Conservation (phyloP, 1,284 basidiomycete species). For the Papiliotrema terrestris region DNA sequence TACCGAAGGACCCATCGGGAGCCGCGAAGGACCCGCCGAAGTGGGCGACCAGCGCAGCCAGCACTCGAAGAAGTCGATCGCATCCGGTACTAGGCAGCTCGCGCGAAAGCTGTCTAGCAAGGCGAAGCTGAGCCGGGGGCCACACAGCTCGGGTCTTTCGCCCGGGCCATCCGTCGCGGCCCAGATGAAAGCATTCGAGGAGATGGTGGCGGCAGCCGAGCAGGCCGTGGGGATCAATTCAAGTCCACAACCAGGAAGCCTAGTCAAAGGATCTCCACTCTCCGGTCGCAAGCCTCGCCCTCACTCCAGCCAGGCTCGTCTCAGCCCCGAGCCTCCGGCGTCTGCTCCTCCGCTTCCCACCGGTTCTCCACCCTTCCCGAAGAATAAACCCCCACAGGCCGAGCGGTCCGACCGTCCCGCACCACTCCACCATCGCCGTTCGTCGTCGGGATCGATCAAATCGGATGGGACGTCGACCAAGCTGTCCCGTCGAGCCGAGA, state of each 20-base stretch:
- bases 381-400: not conserved
- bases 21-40: too few relatives aligned
- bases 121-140: not conserved
- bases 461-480: slow-evolving; percentile 1
- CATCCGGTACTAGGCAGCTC: not conserved
- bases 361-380: too few relatives aligned
- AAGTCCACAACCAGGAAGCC: too few relatives aligned
- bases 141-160: not conserved
- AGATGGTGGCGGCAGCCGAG: not conserved
- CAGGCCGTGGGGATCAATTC: not conserved
- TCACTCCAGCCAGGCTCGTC: not conserved
- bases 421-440: not conserved
- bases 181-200: not conserved
- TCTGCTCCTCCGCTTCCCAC: not conserved
- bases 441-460: not conserved
- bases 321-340: not conserved
- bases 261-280: too few relatives aligned
- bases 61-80: too few relatives aligned
- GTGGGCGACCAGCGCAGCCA: too few relatives aligned
- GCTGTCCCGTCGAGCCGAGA: slow-evolving; percentile 9
- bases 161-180: not conserved
- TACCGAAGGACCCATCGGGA: too few relatives aligned
- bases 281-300: too few relatives aligned
- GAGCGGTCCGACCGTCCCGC: not conserved
- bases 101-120: not conserved